A percentile compares a stretch with the other conserved stretches of the same genome.
phyloP scores from a whole-genome alignment of 257 asterid species.

The Mentha longifolia region DNA sequence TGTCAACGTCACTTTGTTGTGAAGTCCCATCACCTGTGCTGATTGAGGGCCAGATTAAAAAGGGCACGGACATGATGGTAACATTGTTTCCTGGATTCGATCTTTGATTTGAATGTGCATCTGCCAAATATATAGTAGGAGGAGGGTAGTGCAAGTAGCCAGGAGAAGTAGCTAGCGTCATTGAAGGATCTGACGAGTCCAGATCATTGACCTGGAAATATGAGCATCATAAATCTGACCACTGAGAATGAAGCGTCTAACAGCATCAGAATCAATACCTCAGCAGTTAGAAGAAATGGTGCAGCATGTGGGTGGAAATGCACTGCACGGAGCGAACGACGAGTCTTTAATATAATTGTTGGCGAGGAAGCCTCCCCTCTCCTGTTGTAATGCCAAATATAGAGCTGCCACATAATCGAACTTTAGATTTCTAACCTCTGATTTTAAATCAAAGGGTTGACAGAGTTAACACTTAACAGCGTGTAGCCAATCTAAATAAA shows the following conservation, averaged over 20 bases:
- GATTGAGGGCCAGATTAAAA: constrained; percentile 76
- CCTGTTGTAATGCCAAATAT: constrained; percentile 90
- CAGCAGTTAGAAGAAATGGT: constrained; percentile 95
- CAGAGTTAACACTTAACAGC: constrained; percentile 33
- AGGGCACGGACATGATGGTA: constrained; percentile 77
- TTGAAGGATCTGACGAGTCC: constrained; percentile 90
- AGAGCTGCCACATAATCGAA: constrained; percentile 65
- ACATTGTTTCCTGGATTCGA: constrained; percentile 68
- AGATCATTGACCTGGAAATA: constrained; percentile 76
- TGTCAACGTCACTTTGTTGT: constrained; percentile 55
- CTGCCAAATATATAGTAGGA: constrained; percentile 88
- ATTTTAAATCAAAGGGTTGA: too few relatives aligned
- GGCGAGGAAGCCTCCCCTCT: constrained; percentile 88
- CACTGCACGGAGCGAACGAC: constrained; percentile 98
- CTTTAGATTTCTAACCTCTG: too few relatives aligned
- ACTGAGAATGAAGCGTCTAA: constrained; percentile 18
- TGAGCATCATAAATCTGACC: constrained; percentile 17
- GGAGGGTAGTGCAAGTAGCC: constrained; percentile 93
- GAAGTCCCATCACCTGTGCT: constrained; percentile 59
- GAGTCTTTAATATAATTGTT: constrained; percentile 81
- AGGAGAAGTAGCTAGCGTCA: constrained; percentile 86
- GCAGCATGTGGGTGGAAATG: constrained; percentile 98
- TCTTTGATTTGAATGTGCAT: constrained; percentile 63
- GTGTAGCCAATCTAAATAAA: constrained; percentile 30
- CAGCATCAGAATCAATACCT: constrained; percentile 61